Evolutionary conservation across 2,329 filamentous ascomycete genomes (phyloP), one percentile per base, ranked within the genome.

Genomic region (Pseudogymnoascus sp.): DNA sequence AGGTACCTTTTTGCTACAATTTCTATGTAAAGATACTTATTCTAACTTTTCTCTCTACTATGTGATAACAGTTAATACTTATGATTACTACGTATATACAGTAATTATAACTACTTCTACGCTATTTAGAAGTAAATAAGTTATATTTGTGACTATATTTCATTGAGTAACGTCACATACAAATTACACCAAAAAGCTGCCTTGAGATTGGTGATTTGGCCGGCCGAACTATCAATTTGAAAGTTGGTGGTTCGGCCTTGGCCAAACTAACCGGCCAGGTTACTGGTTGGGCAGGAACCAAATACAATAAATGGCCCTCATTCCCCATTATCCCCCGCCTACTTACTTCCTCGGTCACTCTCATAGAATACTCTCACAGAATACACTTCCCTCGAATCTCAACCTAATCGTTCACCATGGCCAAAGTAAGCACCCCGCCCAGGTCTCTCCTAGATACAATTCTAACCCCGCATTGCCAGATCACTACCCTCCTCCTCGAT

Each of bases 401-500:
- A 46, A n/a, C 42, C 9, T 2, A 56, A 56, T 34, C 28, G 28
- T 28, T 34, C 43, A 56, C n/a, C 9, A 56, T 56, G 49, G 28
- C 49, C 5, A 56, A 34, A 56, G 49, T 56, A 56, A 34, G 28
- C 25, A 56, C 12, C 34, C 34, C 14, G 11, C 9, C 34, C 59
- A 40, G 7, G 16, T 60, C 34, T 40, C 59, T n/a, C 34, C 5
- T 3, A 7, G 2, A 60, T 40, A 40, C 12, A 31, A 40, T 31
- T 42, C 34, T 38, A 42, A 38, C 25, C 14, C 25, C 7, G 31
- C 16, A 31, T 31, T 3, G 16, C 64, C 70, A 86, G 82, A 88
- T 90, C 77, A 89, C 81, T 63, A 84, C 88, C 67, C 79, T 91
- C 72, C 83, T 91, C 70, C 89, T 91, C 76, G 88, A 91, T 76